Evolutionary conservation across 2,329 filamentous ascomycete species (phyloP), one percentile per base, ranked within the genome.

Genomic region (Aspergillus latus): DNA sequence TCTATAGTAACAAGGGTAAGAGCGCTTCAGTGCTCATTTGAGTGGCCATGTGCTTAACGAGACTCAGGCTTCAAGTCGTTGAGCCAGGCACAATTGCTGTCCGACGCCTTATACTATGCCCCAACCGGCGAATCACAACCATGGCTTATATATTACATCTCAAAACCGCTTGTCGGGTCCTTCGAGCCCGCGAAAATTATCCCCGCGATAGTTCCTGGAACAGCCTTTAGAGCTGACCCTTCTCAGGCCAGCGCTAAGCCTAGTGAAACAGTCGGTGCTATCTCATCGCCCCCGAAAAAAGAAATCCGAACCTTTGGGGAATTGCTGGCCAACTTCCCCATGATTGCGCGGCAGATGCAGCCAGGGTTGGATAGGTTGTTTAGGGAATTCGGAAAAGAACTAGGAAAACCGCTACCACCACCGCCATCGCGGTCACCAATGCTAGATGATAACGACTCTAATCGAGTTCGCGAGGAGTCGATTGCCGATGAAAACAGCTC

Each of bases 81-180:
- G 60, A 92, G 90, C 62, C 94, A 97, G 71, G 90, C 92, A 32
- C 92, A 94, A 69, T 79, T 97, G 34, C 79, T 97, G 56, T 84
- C 84, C 69, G 95, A 99, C 73, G 81, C 84, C 37, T 83, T 96
- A 39, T 97, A 91, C 83, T 96, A 95, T 68, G 88, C 91, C 48
- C 90, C 97, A 67, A 86, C 85, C n/a, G 84, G 90, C 66, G 93
- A 97, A 66, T 88, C 90, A 11, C 88, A 92, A 65, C 90, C 92
- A 82, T 99, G 94, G 92, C 85, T 99, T 43, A 83, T 99, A 58
- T 97, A 97, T 81, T 97, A 92, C 74, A 96, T 99, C 61, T 94
- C 93, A 28, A 87, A 85, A 50, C 94, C 94, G 1, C 78, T 99
- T 50, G 84, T 97, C 16, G 94, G 94, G 26, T 82, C 84, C 1